Evolutionary conservation across 495 filamentous ascomycete genomes (phyloP), one percentile per base, ranked within the genome.

Genomic region (Schizothecium vesticola): DNA sequence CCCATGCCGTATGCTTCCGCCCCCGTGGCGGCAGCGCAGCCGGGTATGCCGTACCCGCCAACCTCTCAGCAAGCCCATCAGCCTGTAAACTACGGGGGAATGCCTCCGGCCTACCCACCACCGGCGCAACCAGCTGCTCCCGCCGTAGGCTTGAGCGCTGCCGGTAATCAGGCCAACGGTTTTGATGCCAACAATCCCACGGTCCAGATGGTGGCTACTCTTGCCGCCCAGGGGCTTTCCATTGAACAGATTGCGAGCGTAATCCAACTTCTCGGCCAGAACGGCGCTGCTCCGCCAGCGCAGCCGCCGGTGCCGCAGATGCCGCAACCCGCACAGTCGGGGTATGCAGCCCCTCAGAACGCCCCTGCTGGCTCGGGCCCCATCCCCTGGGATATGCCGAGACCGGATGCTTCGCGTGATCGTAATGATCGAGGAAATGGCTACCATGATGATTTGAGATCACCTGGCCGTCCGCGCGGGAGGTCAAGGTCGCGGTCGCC

Each of bases 401-500:
- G 75, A 64, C 70, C 74, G 59, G 78, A 83, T 56, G 84, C 83
- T 64, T 81, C 86, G 81, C 90, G 87, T 85, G 90, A 92, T 72
- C 83, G 79, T n/a, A 51, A 51, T 51, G 19, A 51, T 51, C 43
- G 43, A n/a, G 43, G 16, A 66, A 86, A 84, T 69, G 85, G 86
- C 70, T 82, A 80, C 65, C 79, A 80, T 66, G 82, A 85, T 61
- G 55, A 68, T 74, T 80, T 77, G 74, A 84, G 82, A 79, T 86
- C 84, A 23, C 83, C 85, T 59, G 82, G 79, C 68, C 83, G 86
- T 65, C 88, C 88, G 74, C 89, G 90, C 57, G 86, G 88, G 63
- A 88, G 91, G 23, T 95, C 92, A 43, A 86, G 92, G 58, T 95
- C 92, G 13, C 84, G 82, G 10, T 87, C 86, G 29, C 43, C 43